phyloP scores from a whole-genome alignment of 768 basidiomycete species.

The Termitomyces titanicus region DNA sequence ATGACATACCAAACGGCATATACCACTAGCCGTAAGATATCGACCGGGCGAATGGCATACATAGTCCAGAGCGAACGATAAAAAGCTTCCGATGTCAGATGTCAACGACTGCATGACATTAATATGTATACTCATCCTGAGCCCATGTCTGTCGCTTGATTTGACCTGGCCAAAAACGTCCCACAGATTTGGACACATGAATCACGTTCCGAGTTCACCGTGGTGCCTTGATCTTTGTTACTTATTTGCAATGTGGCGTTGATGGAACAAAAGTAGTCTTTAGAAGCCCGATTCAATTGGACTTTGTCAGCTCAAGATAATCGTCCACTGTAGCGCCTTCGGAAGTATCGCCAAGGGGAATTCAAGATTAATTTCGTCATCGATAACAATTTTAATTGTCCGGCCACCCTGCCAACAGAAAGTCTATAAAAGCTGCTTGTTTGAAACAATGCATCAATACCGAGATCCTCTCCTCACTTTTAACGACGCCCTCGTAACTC shows the following conservation, averaged over 20 bases:
- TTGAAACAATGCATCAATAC: background rate
- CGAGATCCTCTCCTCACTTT: background rate
- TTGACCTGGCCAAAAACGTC: background rate
- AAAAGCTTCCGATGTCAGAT: background rate
- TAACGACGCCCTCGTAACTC: too few species aligned
- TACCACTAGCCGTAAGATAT: too few species aligned
- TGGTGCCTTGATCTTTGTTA: background rate
- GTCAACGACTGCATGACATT: too few species aligned
- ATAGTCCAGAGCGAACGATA: too few species aligned
- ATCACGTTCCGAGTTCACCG: conserved; percentile 1
- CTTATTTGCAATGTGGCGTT: conserved; percentile 2
- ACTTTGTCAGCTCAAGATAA: background rate
- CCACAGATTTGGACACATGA: too few species aligned
- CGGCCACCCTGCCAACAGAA: background rate
- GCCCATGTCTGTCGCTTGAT: background rate
- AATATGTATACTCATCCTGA: too few species aligned
- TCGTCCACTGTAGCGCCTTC: background rate
- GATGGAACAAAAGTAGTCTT: background rate
- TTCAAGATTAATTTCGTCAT: conserved; percentile 16
- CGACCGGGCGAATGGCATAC: too few species aligned
- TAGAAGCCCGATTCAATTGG: background rate
- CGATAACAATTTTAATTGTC: conserved; percentile 9
- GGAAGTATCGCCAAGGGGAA: background rate
- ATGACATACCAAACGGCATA: too few species aligned
- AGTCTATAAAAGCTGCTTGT: conserved; percentile 7